A percentile compares a stretch with the other conserved stretches of the same genome.
Evolutionary conservation across 1,139 yeast species (phyloP).

Genomic region (Pichia sp.): DNA sequence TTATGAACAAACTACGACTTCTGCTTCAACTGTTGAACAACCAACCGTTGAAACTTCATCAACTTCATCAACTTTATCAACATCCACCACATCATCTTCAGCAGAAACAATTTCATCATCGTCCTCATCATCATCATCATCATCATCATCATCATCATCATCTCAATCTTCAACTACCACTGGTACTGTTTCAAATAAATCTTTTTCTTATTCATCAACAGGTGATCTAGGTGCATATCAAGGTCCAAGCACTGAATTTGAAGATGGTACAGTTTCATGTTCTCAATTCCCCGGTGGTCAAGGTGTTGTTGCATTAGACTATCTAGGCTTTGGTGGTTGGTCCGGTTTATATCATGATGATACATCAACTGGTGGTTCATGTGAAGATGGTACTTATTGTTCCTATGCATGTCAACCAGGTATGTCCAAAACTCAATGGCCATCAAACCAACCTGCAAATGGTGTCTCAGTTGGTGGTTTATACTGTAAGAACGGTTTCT

Average conservation of each 20-base stretch:
- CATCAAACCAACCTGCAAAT: constrained; percentile 58
- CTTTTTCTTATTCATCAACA: constrained; percentile 28
- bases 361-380: constrained; percentile 51
- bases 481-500: constrained; percentile 57
- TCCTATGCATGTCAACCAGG: constrained; percentile 86
- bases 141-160: constrained; percentile 9
- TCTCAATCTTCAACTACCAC: constrained; percentile 7
- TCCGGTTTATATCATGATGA: constrained; percentile 65
- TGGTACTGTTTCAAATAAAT: constrained; percentile 21
- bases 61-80: constrained; percentile 11
- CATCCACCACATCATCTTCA: constrained; percentile 16
- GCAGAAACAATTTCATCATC: not conserved
- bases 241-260: constrained; percentile 30
- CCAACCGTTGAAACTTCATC: constrained; percentile 19
- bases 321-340: constrained; percentile 67
- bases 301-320: constrained; percentile 81
- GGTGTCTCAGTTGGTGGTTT: constrained; percentile 82
- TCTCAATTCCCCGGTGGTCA: constrained; percentile 78
- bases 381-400: constrained; percentile 73
- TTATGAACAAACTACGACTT: constrained; percentile 23
- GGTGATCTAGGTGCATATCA: constrained; percentile 53
- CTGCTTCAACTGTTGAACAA: constrained; percentile 19
- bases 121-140: constrained; percentile 6
- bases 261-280: constrained; percentile 78
- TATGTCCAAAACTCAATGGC: constrained; percentile 90